Conservation (phyloP, 345 rosid species). For the Noccaea caerulescens region DNA sequence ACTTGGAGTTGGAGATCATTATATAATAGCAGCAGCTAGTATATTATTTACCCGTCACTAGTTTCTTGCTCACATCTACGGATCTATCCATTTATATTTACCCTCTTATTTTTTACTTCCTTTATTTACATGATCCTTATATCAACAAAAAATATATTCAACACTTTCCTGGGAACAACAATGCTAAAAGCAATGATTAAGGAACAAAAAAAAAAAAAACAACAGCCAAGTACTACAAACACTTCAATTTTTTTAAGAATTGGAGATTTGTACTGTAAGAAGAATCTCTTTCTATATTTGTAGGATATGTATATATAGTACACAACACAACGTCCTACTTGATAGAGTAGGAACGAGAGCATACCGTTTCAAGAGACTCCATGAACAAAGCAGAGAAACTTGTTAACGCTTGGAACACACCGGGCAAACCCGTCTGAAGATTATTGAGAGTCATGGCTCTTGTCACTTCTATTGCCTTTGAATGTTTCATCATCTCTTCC, state of each 20-base stretch:
- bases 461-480: constrained; percentile 87
- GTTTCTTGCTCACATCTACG: no score
- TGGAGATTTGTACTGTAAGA: constrained; percentile 8
- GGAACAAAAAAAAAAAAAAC: no score
- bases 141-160: no score
- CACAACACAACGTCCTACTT: constrained; percentile 48
- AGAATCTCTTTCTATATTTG: background rate
- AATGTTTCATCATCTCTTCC: constrained; percentile 88
- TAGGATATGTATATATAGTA: background rate
- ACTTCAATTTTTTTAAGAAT: background rate
- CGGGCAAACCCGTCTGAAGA: constrained; percentile 93
- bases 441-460: constrained; percentile 88
- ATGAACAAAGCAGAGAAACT: constrained; percentile 80
- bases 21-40: background rate
- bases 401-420: constrained; percentile 88
- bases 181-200: no score
- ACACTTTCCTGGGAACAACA: no score
- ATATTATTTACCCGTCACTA: background rate
- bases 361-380: constrained; percentile 69
- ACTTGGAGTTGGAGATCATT: constrained; percentile 3
- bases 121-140: no score
- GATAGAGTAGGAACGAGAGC: constrained; percentile 73
- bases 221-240: no score
- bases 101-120: no score
- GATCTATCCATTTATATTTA: no score